Percentiles rank a stretch among this genome's conserved stretches.
These are phyloP conservation scores for Fonsecaea nubica DNA, from an alignment of 2,329 filamentous ascomycete genomes.

Conservation along the genomic window DNA sequence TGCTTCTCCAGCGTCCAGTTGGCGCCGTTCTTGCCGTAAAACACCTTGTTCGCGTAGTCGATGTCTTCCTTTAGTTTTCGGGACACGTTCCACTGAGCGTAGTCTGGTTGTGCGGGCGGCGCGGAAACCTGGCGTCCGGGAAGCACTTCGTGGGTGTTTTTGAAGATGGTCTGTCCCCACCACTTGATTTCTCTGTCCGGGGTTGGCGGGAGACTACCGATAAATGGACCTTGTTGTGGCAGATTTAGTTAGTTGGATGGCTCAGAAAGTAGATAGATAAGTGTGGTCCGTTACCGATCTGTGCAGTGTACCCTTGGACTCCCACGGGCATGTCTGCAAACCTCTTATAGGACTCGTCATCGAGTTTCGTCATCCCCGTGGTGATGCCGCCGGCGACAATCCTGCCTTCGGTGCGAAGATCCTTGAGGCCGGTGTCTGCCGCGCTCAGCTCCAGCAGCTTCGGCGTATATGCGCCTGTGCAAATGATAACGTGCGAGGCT, in stretches of 20 bases:
- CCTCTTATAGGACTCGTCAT: slow-evolving; percentile 46
- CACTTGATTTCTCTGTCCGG: slow-evolving; percentile 55
- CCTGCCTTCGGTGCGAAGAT: slow-evolving; percentile 59
- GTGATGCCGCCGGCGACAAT: slow-evolving; percentile 58
- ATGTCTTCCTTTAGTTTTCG: slow-evolving; percentile 64
- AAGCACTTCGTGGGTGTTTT: slow-evolving; percentile 60
- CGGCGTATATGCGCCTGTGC: slow-evolving; percentile 46
- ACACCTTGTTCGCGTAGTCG: slow-evolving; percentile 61
- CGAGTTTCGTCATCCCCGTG: slow-evolving; percentile 56
- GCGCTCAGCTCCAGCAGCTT: slow-evolving; percentile 56
- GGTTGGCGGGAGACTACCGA: slow-evolving; percentile 65
- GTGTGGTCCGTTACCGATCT: slow-evolving; percentile 36
- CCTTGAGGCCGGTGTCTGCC: slow-evolving; percentile 40
- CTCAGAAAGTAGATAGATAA: neutral
- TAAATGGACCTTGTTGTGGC: slow-evolving; percentile 57
- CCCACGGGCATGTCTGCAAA: slow-evolving; percentile 54
- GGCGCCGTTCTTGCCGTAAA: slow-evolving; percentile 64
- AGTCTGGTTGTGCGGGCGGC: slow-evolving; percentile 63
- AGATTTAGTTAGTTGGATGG: neutral
- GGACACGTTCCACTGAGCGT: slow-evolving; percentile 68
- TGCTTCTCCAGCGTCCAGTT: slow-evolving; percentile 67
- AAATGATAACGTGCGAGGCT: slow-evolving; percentile 43
- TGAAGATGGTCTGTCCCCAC: slow-evolving; percentile 68
- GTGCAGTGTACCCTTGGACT: slow-evolving; percentile 54
- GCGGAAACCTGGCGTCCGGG: slow-evolving; percentile 63